Conservation (phyloP, 768 basidiomycete genomes). For the Pulveroboletus sp. region DNA sequence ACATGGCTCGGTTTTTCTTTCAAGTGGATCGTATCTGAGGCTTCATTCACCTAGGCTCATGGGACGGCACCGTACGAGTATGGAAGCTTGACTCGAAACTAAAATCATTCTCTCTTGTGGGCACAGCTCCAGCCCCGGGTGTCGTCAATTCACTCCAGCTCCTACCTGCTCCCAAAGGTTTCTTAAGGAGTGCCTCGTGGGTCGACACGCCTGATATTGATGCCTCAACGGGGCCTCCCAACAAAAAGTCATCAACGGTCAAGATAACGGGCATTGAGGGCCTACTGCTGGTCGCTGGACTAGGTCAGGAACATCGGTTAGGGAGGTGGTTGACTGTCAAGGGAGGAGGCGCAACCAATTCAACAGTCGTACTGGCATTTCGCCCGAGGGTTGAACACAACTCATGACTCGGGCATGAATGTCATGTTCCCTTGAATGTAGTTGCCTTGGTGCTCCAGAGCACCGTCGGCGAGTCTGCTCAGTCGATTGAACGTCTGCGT, state of each 20-base stretch:
- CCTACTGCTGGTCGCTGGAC: constrained; percentile 70
- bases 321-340: constrained; percentile 86
- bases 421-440: neutral
- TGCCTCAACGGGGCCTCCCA: neutral
- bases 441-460: neutral
- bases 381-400: constrained; percentile 29
- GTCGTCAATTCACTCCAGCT: constrained; percentile 91
- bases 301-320: constrained; percentile 84
- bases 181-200: constrained; percentile 44
- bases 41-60: constrained; percentile 62
- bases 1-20: constrained; percentile 16
- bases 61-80: constrained; percentile 84
- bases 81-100: constrained; percentile 86
- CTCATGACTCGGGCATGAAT: constrained; percentile 1
- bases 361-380: constrained; percentile 61
- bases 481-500: no score
- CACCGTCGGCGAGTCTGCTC: no score
- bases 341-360: constrained; percentile 67
- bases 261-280: constrained; percentile 31
- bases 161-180: constrained; percentile 45
- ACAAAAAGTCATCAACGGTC: constrained; percentile 13
- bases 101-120: constrained; percentile 68
- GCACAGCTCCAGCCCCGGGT: constrained; percentile 64
- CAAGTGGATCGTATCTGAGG: constrained; percentile 1
- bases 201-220: constrained; percentile 10